A percentile compares a stretch with the other conserved stretches of the same genome.
These are phyloP conservation scores for Agrocybe praecox DNA, from an alignment of 768 basidiomycete species.

Conservation along the genomic window DNA sequence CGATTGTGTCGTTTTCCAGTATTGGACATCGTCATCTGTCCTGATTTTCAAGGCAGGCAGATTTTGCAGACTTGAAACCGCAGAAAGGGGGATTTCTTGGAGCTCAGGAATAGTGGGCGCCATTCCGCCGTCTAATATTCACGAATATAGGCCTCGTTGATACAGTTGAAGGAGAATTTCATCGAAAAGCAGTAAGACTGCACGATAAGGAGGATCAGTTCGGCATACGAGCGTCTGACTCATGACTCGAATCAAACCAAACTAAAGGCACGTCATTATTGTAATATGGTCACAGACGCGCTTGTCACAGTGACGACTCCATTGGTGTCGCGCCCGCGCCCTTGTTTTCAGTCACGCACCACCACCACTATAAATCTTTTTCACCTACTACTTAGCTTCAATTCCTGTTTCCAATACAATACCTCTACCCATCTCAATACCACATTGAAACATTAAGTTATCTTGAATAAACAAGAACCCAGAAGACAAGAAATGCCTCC, in stretches of 20 bases:
- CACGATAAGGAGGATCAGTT: no score
- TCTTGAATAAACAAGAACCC: background rate
- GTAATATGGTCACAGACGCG: slow-evolving; percentile 13
- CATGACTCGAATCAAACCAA: no score
- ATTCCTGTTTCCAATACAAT: no score
- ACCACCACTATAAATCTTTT: background rate
- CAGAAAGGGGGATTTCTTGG: slow-evolving; percentile 25
- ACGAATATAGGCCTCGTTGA: no score
- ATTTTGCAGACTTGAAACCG: slow-evolving; percentile 16
- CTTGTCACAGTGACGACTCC: slow-evolving; percentile 11
- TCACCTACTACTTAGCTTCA: background rate
- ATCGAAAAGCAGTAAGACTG: no score
- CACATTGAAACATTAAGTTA: slow-evolving; percentile 1
- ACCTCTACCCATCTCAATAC: background rate
- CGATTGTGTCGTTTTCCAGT: slow-evolving; percentile 73
- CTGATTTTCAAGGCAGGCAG: slow-evolving; percentile 60
- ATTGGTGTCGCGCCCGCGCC: background rate
- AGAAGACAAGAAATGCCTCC: slow-evolving; percentile 50
- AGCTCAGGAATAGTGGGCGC: slow-evolving; percentile 17
- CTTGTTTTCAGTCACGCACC: background rate
- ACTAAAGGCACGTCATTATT: no score
- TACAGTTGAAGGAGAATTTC: no score
- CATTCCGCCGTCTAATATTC: background rate
- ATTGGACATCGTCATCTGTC: slow-evolving; percentile 69
- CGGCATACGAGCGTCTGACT: no score